These are phyloP conservation scores for Talinum fruticosum DNA, from an alignment of 148 eudicot species.

Conservation along the genomic window DNA sequence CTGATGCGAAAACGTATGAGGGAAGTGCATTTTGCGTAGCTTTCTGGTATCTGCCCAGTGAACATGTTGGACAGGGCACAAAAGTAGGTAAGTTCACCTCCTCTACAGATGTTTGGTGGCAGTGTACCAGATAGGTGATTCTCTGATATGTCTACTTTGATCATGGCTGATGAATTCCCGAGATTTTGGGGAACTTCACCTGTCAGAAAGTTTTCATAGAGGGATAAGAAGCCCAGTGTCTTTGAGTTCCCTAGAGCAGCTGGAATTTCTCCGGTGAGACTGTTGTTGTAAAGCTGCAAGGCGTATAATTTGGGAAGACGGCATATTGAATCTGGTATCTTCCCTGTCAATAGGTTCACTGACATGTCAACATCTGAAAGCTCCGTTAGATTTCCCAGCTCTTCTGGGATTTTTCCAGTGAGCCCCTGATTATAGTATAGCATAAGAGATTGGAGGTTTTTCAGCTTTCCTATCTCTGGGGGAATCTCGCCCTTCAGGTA, in stretches of 20 bases:
- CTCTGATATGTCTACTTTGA: slow-evolving; percentile 68
- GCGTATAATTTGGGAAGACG: slow-evolving; percentile 58
- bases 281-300: slow-evolving; percentile 79
- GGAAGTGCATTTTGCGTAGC: slow-evolving; percentile 56
- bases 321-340: slow-evolving; percentile 57
- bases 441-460: slow-evolving; percentile 57
- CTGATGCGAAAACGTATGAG: slow-evolving; percentile 76
- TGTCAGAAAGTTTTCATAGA: slow-evolving; percentile 69
- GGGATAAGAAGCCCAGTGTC: slow-evolving; percentile 50
- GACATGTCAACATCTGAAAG: slow-evolving; percentile 75
- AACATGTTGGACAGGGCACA: slow-evolving; percentile 62
- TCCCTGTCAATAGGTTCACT: slow-evolving; percentile 66
- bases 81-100: slow-evolving; percentile 67
- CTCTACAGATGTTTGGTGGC: slow-evolving; percentile 56
- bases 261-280: slow-evolving; percentile 71
- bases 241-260: slow-evolving; percentile 50
- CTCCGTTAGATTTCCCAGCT: slow-evolving; percentile 72
- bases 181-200: slow-evolving; percentile 73
- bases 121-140: slow-evolving; percentile 60
- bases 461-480: slow-evolving; percentile 53
- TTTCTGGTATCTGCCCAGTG: slow-evolving; percentile 64
- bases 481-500: slow-evolving; percentile 61
- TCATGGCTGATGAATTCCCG: slow-evolving; percentile 57
- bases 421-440: slow-evolving; percentile 71
- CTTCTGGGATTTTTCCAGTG: slow-evolving; percentile 69